phyloP scores from a whole-genome alignment of 164 flowering plant genomes.

The Houttuynia cordata region DNA sequence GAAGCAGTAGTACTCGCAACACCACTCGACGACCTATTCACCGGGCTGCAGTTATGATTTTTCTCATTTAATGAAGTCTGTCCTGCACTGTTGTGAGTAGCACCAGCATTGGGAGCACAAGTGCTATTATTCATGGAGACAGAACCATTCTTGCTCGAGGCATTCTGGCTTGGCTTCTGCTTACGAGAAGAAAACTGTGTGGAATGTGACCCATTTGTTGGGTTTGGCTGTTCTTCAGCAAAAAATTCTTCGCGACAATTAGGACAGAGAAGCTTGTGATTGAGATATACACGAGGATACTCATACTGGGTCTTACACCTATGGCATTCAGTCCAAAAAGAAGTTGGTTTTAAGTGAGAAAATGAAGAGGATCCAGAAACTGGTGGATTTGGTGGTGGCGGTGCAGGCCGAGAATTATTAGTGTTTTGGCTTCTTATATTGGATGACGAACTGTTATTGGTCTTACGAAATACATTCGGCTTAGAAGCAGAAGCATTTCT shows the following conservation, averaged over 20 bases:
- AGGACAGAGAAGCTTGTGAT: conserved; percentile 60
- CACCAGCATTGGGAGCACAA: not conserved
- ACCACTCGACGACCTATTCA: conserved; percentile 16
- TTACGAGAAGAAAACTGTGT: conserved; percentile 25
- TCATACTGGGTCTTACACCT: conserved; percentile 72
- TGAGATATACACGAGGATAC: conserved; percentile 52
- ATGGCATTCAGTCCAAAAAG: conserved; percentile 75
- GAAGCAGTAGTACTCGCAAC: conserved; percentile 17
- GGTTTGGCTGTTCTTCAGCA: conserved; percentile 43
- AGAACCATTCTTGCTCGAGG: conserved; percentile 16
- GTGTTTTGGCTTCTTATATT: conserved; percentile 21
- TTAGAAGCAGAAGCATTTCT: conserved; percentile 23
- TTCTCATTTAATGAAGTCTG: not conserved
- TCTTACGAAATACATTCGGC: conserved; percentile 44
- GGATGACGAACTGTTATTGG: conserved; percentile 16
- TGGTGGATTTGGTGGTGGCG: conserved; percentile 2
- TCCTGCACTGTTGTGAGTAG: not conserved
- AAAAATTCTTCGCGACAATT: conserved; percentile 60
- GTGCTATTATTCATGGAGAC: conserved; percentile 16
- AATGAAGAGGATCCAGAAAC: conserved; percentile 20
- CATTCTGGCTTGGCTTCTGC: conserved; percentile 17
- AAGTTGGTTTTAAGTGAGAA: conserved; percentile 20
- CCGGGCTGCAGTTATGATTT: not conserved
- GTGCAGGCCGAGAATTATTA: not conserved
- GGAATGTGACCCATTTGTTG: conserved; percentile 17